phyloP scores from a whole-genome alignment of 116 monocot species.

The Papilionanthe hybrid region DNA sequence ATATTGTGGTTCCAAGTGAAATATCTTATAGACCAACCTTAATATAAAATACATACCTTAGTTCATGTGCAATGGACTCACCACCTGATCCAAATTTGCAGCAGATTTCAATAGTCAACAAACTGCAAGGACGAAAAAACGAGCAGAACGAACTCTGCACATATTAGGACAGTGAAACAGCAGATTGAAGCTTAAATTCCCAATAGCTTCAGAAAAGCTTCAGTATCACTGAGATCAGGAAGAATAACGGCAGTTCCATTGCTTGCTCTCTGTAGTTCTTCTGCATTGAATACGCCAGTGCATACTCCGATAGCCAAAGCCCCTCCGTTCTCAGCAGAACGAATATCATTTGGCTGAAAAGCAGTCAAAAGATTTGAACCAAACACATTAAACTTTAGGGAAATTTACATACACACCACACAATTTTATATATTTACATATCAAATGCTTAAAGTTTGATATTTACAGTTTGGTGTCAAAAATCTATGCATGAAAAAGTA shows the following conservation, averaged over 20 bases:
- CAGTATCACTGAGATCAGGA: slow-evolving; percentile 29
- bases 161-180: background rate
- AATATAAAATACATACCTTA: background rate
- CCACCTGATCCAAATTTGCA: no score
- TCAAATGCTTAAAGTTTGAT: no score
- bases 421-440: no score
- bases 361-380: background rate
- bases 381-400: background rate
- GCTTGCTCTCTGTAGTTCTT: slow-evolving; percentile 34
- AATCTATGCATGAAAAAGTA: no score
- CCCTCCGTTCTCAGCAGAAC: slow-evolving; percentile 47
- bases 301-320: slow-evolving; percentile 49
- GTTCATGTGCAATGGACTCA: background rate
- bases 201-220: slow-evolving; percentile 31
- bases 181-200: slow-evolving; percentile 11
- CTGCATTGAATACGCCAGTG: slow-evolving; percentile 34
- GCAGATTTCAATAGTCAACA: no score
- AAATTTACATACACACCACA: no score
- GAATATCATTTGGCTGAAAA: slow-evolving; percentile 52
- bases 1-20: no score
- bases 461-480: no score
- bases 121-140: no score
- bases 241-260: slow-evolving; percentile 30
- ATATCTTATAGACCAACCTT: background rate
- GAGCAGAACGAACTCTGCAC: no score